Conservation (phyloP, 495 filamentous ascomycete species). For the Pyrenula aspistea region DNA sequence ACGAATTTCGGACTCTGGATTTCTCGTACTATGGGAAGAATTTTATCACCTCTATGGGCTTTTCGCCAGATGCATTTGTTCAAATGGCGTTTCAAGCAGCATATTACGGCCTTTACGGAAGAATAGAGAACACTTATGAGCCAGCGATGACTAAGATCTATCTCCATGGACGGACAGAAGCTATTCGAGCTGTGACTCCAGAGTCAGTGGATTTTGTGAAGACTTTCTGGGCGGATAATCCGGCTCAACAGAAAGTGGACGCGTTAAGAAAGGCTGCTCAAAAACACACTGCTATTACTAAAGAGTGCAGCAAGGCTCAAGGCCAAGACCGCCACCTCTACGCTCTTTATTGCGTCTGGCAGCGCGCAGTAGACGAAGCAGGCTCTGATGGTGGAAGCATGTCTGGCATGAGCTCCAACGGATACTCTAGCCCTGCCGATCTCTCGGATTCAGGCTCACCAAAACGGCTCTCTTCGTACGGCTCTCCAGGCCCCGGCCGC, state of each 20-base stretch:
- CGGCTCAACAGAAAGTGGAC: conserved; percentile 69
- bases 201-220: conserved; percentile 78
- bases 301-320: conserved; percentile 78
- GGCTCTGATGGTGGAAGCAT: conserved; percentile 35
- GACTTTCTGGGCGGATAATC: conserved; percentile 90
- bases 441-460: conserved; percentile 41
- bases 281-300: conserved; percentile 68
- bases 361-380: conserved; percentile 68
- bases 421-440: conserved; percentile 40
- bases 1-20: conserved; percentile 88
- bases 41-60: conserved; percentile 93
- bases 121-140: conserved; percentile 90
- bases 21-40: conserved; percentile 88
- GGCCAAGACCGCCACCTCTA: conserved; percentile 94
- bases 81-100: conserved; percentile 99
- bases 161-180: conserved; percentile 89
- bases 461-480: conserved; percentile 21
- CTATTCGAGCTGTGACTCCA: conserved; percentile 72
- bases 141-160: conserved; percentile 96
- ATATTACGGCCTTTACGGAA: conserved; percentile 93
- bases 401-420: conserved; percentile 48
- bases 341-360: conserved; percentile 91
- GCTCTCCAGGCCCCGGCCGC: conserved; percentile 15
- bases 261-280: conserved; percentile 72
- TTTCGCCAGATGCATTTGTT: conserved; percentile 94